phyloP scores from a whole-genome alignment of 169 alveolate species.

The Perkinsus olseni region DNA sequence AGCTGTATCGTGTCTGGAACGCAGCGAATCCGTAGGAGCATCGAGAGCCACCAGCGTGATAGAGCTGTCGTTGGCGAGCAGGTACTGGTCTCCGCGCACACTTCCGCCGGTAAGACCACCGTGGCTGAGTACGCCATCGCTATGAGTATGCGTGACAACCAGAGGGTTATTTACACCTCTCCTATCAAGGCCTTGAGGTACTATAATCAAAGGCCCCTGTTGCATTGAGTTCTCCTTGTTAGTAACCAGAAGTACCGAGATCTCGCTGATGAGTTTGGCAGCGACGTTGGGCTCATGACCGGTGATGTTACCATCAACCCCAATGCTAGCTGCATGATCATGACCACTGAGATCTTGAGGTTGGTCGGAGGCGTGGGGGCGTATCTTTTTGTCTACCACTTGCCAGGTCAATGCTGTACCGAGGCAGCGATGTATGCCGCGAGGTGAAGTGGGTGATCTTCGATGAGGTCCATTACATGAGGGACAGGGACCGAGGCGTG shows the following conservation, averaged over 20 bases:
- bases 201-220: neutral
- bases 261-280: constrained; percentile 85
- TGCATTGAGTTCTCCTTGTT: constrained; percentile 48
- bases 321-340: constrained; percentile 91
- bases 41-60: neutral
- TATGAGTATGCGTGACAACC: constrained; percentile 85
- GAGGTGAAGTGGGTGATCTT: constrained; percentile 73
- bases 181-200: constrained; percentile 75
- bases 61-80: constrained; percentile 61
- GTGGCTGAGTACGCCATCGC: constrained; percentile 99
- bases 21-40: neutral
- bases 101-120: constrained; percentile 99
- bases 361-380: neutral
- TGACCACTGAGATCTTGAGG: constrained; percentile 98
- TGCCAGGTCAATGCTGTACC: constrained; percentile 79
- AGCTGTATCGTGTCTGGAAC: neutral
- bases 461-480: constrained; percentile 97
- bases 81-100: constrained; percentile 98
- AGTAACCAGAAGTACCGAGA: constrained; percentile 95
- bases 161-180: constrained; percentile 95
- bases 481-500: constrained; percentile 99
- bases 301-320: constrained; percentile 98
- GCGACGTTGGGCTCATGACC: constrained; percentile 97
- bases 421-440: constrained; percentile 91
- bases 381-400: neutral